Percentiles rank a stretch among this genome's conserved stretches.
Evolutionary conservation across 2,329 filamentous ascomycete genomes (phyloP).

Genomic region (Beauveria pseudobassiana): DNA sequence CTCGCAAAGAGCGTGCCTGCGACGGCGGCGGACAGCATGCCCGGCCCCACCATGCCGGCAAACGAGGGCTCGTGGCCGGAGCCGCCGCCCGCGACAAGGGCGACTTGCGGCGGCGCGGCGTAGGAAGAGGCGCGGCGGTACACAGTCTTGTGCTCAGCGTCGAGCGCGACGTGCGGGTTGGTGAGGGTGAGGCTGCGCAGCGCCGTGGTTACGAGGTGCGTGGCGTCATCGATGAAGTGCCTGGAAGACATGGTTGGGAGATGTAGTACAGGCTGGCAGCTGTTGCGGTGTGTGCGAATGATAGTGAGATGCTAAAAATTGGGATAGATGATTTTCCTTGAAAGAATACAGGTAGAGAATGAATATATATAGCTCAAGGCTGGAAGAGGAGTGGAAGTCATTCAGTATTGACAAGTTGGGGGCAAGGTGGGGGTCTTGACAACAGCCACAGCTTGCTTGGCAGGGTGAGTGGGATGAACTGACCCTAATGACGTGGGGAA

Average conservation of each 20-base stretch:
- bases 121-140: slow-evolving; percentile 56
- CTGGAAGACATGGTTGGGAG: slow-evolving; percentile 48
- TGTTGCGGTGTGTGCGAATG: not conserved
- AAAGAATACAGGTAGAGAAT: not conserved
- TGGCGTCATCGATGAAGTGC: slow-evolving; percentile 85
- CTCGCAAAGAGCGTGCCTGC: slow-evolving; percentile 84
- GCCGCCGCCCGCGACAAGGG: slow-evolving; percentile 81
- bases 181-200: slow-evolving; percentile 71
- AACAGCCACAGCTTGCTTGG: not conserved
- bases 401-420: slow-evolving; percentile 5
- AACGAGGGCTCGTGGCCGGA: slow-evolving; percentile 89
- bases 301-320: too few relatives aligned
- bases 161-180: slow-evolving; percentile 76
- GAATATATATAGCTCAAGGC: not conserved
- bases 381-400: not conserved
- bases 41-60: slow-evolving; percentile 73
- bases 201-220: slow-evolving; percentile 68
- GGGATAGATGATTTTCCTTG: too few relatives aligned
- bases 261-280: not conserved
- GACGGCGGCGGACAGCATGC: slow-evolving; percentile 72
- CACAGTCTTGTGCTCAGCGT: slow-evolving; percentile 73
- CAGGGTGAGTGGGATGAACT: not conserved
- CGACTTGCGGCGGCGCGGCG: slow-evolving; percentile 57
- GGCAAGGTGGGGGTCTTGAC: slow-evolving; percentile 9
- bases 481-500: not conserved